Base-by-base conservation (phyloP, 805 yeast species). In the Wickerhamomyces rabaulensis region DNA sequence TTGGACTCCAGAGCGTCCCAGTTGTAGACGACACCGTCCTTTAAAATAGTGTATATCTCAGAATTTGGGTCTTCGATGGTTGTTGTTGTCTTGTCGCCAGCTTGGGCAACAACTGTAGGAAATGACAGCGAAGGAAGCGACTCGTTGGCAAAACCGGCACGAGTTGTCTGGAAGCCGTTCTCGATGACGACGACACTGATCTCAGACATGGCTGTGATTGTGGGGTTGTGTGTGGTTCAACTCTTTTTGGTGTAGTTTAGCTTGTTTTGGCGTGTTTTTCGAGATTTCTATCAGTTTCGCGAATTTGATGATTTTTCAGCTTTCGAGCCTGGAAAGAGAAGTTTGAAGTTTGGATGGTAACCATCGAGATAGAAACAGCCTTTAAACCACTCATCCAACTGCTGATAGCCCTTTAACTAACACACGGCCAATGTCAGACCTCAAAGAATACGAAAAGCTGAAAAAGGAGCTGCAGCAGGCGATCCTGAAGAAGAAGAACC, bases 181-280 rank as follows among this genome's bases (percentile, higher is more conserved):
- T 85, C 91, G 21, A 85, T 79, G 45, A 85, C 84, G 12, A 84
- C 75, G 8, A 88, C 77, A n/a, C 83, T 79, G 44, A 75, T 64
- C 31, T 54, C 59, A 2, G 50, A 46, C 38, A 51, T 43, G 13
- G 49, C 47, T 52, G 46, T 48, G 40, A 25, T 8, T 25, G 27
- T 8, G 10, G n/a, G n/a, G n/a, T n/a, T 25, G 27, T 25, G 35
- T 29, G 16, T n/a, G 35, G 29, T 21, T 10, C 22, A 43, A 13
- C n/a, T n/a, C 9, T 25, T 27, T 27, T 27, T 13, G 31, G 15
- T 27, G n/a, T 27, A 27, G 31, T 27, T 27, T 4, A 27, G 13
- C 27, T 25, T 9, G 12, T 25, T 25, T 27, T 27, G n/a, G 31
- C 31, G n/a, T 27, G 31, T 27, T 27, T 27, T 27, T 25, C 27